phyloP scores from a whole-genome alignment of 1,284 basidiomycete species.

The Psilocybe mexicana region DNA sequence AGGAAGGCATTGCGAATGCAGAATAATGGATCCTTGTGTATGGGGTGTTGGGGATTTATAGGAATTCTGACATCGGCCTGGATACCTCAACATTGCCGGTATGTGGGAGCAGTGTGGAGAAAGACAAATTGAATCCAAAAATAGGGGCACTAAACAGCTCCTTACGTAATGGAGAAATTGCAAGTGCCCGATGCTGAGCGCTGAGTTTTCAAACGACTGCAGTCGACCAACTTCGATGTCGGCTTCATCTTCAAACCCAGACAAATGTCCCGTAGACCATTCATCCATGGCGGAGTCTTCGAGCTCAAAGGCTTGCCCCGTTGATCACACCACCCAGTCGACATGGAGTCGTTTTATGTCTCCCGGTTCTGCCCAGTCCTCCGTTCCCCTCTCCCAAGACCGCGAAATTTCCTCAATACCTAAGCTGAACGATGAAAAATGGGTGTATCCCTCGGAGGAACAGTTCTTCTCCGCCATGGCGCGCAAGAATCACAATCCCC shows the following conservation, averaged over 20 bases:
- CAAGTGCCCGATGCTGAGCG: neutral
- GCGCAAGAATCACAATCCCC: conserved; percentile 88
- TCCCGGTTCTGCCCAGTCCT: conserved; percentile 28
- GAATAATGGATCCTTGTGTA: conserved; percentile 8
- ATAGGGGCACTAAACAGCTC: neutral
- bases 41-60: conserved; percentile 13
- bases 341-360: conserved; percentile 54
- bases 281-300: conserved; percentile 5
- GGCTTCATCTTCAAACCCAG: conserved; percentile 15
- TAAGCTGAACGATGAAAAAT: conserved; percentile 67
- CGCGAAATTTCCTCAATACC: conserved; percentile 92
- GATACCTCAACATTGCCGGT: conserved; percentile 7
- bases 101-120: neutral
- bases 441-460: conserved; percentile 98
- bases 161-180: conserved; percentile 17
- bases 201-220: neutral
- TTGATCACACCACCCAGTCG: conserved; percentile 44
- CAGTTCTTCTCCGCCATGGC: conserved; percentile 97
- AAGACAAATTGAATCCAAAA: neutral
- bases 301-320: conserved; percentile 24
- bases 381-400: conserved; percentile 52
- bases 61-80: conserved; percentile 9
- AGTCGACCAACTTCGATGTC: conserved; percentile 20
- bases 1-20: conserved; percentile 51
- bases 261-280: conserved; percentile 29